Evolutionary conservation across 495 filamentous ascomycete genomes (phyloP).

Genomic region (Aspergillus sclerotioniger): DNA sequence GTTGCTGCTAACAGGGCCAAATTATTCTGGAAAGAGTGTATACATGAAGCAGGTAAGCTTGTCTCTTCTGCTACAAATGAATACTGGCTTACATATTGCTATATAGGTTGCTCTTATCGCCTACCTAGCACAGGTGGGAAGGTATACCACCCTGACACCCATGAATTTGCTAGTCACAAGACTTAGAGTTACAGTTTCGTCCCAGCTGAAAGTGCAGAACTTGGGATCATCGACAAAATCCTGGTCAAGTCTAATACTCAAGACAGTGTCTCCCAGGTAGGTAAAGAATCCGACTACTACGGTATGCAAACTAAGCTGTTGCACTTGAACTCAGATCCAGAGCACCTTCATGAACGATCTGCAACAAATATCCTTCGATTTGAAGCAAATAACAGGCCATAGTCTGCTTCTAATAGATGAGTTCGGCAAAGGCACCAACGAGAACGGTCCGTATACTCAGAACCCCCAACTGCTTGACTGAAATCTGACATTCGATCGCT

Average conservation of each 20-base stretch:
- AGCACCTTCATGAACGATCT: constrained; percentile 94
- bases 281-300: neutral
- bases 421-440: constrained; percentile 92
- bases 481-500: neutral
- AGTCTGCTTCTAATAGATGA: constrained; percentile 89
- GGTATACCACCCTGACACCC: constrained; percentile 28
- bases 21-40: constrained; percentile 94
- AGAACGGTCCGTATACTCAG: constrained; percentile 42
- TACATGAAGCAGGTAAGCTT: constrained; percentile 81
- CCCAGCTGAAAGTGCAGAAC: constrained; percentile 71
- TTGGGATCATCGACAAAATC: constrained; percentile 92
- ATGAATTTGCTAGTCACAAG: neutral
- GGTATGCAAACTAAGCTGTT: neutral
- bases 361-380: constrained; percentile 77
- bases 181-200: constrained; percentile 59
- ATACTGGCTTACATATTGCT: constrained; percentile 12
- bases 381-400: constrained; percentile 72
- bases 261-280: constrained; percentile 75
- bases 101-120: constrained; percentile 75
- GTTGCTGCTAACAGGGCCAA: constrained; percentile 86
- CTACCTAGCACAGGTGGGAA: constrained; percentile 89
- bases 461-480: neutral
- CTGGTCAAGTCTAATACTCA: constrained; percentile 83
- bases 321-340: constrained; percentile 53
- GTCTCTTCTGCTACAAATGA: neutral